Evolutionary conservation across 495 filamentous ascomycete species (phyloP), one percentile per base, ranked within the genome.

Genomic region (Penicillium angulare): DNA sequence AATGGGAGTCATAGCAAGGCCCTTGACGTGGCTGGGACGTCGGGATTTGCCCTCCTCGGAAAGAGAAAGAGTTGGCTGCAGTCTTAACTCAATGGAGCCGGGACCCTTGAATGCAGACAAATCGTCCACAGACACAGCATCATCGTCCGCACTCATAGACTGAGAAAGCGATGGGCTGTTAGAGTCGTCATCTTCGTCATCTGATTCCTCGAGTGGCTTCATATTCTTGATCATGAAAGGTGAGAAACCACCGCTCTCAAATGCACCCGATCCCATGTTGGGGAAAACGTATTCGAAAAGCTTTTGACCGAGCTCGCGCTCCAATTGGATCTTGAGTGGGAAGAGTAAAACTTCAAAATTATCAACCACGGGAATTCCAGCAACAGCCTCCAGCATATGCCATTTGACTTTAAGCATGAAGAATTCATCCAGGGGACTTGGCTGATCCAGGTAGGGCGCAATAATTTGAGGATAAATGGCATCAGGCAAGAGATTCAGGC

Each of bases 281-380:
- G 93, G 93, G 72, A 99, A 99, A 52, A 97, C 89, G 71, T 99
- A 99, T 67, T 97, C 92, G 60, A 97, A 97, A 16, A 99, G 78
- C 65, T 85, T 92, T 64, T 95, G 91, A 8, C 92, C 93, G 45
- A 97, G 82, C 59, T 97, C 92, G 17, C 83, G 84, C 69, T 99
- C 93, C 20, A 99, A 77, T 64, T 99, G 95, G 23, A 99, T 82
- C 63, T 89, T 95, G 57, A 99, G 80, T 1, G 93, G 93, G 65
- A 93, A 91, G 8, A 97, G 72, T 52, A 91, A 88, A 43, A 99
- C 87, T 66, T 99, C 93, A 56, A 99, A 99, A 61, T 95, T 87
- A 55, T 97, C 92, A 76, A 97, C 85, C 38, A 99, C 92, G 1
- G 93, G 91, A 57, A 99, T 97, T 27, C 93, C 93, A 34, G 92